Conservation (phyloP, 1,139 yeast species). For the Cylindricascospora bacillispora region DNA sequence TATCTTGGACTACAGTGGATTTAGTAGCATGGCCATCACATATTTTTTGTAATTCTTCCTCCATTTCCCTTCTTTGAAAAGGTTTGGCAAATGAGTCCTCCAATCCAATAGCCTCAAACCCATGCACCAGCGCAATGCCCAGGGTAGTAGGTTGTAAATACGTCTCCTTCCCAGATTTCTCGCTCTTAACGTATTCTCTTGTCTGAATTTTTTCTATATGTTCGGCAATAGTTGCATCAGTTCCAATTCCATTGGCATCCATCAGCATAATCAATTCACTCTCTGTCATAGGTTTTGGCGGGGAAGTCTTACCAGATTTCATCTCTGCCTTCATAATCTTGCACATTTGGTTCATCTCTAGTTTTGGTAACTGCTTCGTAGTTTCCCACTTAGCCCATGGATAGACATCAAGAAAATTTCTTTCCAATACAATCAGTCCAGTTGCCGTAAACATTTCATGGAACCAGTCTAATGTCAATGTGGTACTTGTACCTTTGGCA, state of each 20-base stretch:
- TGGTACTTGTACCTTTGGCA: conserved; percentile 65
- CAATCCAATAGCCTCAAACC: conserved; percentile 69
- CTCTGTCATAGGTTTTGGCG: conserved; percentile 82
- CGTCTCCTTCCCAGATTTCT: conserved; percentile 29
- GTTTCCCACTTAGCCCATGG: conserved; percentile 72
- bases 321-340: conserved; percentile 43
- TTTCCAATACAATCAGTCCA: conserved; percentile 60
- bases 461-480: conserved; percentile 62
- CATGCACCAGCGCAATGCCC: conserved; percentile 82
- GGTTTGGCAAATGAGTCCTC: conserved; percentile 81
- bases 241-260: conserved; percentile 97
- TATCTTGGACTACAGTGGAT: conserved; percentile 42
- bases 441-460: conserved; percentile 55
- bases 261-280: conserved; percentile 81
- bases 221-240: conserved; percentile 98
- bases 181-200: conserved; percentile 55
- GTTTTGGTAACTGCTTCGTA: conserved; percentile 51
- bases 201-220: conserved; percentile 72
- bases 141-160: conserved; percentile 63
- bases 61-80: conserved; percentile 67
- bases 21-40: conserved; percentile 50
- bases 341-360: conserved; percentile 44
- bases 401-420: conserved; percentile 71
- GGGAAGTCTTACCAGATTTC: conserved; percentile 61
- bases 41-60: conserved; percentile 50